Evolutionary conservation across 2,329 filamentous ascomycete species (phyloP).

Genomic region (Cryphonectria radicalis): DNA sequence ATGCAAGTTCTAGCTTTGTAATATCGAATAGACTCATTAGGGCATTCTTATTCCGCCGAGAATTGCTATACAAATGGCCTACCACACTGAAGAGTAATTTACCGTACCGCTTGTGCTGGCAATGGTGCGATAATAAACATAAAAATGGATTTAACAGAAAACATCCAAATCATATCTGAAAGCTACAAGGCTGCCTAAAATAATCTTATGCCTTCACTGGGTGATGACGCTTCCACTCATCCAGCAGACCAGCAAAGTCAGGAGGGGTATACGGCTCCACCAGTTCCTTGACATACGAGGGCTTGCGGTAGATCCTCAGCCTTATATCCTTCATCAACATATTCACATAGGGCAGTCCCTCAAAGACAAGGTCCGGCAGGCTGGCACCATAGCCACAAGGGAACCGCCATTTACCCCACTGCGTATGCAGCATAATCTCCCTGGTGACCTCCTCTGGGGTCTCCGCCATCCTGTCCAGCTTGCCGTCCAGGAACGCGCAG

Average conservation of each 20-base stretch:
- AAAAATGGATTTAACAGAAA: neutral
- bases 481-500: constrained; percentile 60
- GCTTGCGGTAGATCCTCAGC: constrained; percentile 30
- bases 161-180: neutral
- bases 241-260: constrained; percentile 36
- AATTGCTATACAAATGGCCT: too few relatives aligned
- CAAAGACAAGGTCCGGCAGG: constrained; percentile 62
- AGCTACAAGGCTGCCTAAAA: too few relatives aligned
- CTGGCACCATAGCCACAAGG: constrained; percentile 54
- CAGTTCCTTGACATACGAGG: constrained; percentile 27
- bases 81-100: neutral
- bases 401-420: constrained; percentile 60
- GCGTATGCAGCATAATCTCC: constrained; percentile 54
- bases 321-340: constrained; percentile 32
- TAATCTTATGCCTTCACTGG: constrained; percentile 16
- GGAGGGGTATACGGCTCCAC: constrained; percentile 23
- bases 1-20: neutral
- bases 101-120: neutral
- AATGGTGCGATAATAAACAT: neutral
- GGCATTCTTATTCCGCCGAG: too few relatives aligned
- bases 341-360: constrained; percentile 58
- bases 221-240: constrained; percentile 35
- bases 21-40: too few relatives aligned
- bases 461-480: constrained; percentile 42
- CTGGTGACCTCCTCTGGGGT: constrained; percentile 41